Conservation (phyloP, 1,284 basidiomycete species). For the Veloporphyrellus conicus region DNA sequence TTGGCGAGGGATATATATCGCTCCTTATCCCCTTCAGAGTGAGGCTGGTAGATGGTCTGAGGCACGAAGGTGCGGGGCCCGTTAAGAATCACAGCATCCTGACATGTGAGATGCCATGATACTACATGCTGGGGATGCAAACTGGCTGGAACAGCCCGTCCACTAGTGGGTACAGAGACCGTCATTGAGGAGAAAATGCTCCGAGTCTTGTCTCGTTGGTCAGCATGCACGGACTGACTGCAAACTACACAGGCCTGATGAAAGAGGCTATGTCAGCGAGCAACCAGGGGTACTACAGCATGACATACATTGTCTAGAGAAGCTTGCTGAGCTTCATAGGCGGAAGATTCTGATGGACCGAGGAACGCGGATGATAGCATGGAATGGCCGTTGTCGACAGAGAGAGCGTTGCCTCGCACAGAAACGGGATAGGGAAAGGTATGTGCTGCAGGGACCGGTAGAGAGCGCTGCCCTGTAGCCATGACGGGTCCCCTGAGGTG, state of each 20-base stretch:
- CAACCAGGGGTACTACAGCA: neutral
- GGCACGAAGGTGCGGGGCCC: conserved; percentile 47
- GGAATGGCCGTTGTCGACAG: too few relatives aligned
- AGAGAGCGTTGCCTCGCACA: too few relatives aligned
- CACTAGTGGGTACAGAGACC: neutral
- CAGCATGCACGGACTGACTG: neutral
- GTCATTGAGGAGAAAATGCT: neutral
- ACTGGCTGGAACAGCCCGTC: neutral
- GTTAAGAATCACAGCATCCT: conserved; percentile 19
- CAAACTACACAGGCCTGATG: neutral
- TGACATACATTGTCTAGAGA: too few relatives aligned
- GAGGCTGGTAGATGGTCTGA: conserved; percentile 62
- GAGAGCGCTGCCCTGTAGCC: too few relatives aligned
- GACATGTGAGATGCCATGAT: neutral
- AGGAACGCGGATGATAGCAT: too few relatives aligned
- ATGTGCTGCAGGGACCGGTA: too few relatives aligned
- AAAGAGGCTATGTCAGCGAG: neutral
- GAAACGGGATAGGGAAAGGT: too few relatives aligned
- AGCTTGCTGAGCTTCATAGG: too few relatives aligned
- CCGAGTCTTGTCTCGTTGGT: neutral
- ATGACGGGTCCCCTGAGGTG: too few relatives aligned
- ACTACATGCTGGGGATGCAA: conserved; percentile 1
- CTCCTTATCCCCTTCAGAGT: conserved; percentile 60
- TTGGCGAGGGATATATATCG: conserved; percentile 67
- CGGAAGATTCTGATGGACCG: too few relatives aligned